A percentile compares a stretch with the other conserved stretches of the same genome.
Conservation (phyloP, 2,329 filamentous ascomycete species). For the Colletotrichum caudatum region DNA sequence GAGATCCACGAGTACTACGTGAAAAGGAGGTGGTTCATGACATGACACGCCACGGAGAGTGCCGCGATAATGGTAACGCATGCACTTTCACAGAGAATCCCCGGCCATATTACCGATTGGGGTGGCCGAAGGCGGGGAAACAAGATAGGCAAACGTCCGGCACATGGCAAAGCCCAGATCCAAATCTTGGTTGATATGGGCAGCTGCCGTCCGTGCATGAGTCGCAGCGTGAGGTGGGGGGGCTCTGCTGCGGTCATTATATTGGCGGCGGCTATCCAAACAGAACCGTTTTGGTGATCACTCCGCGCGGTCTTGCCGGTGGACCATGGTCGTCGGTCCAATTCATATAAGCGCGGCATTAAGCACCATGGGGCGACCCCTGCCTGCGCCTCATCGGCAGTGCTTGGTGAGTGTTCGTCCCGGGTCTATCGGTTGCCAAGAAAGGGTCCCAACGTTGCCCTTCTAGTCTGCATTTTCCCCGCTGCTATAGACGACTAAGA, state of each 20-base stretch:
- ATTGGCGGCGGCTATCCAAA: background rate
- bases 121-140: background rate
- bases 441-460: background rate
- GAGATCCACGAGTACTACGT: background rate
- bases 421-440: background rate
- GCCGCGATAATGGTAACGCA: background rate
- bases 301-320: background rate
- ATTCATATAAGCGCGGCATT: background rate
- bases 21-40: background rate
- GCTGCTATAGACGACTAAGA: background rate
- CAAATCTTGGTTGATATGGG: background rate
- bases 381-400: background rate
- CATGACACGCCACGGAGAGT: background rate
- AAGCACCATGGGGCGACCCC: background rate
- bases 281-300: background rate
- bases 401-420: background rate
- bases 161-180: background rate
- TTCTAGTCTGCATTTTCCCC: background rate
- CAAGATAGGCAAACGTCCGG: background rate
- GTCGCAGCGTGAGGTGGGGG: background rate
- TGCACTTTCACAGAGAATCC: background rate
- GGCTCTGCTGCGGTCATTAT: background rate
- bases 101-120: background rate
- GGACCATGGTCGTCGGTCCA: background rate
- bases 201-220: background rate